phyloP scores from a whole-genome alignment of 2,329 filamentous ascomycete genomes.

The Alternaria panax region DNA sequence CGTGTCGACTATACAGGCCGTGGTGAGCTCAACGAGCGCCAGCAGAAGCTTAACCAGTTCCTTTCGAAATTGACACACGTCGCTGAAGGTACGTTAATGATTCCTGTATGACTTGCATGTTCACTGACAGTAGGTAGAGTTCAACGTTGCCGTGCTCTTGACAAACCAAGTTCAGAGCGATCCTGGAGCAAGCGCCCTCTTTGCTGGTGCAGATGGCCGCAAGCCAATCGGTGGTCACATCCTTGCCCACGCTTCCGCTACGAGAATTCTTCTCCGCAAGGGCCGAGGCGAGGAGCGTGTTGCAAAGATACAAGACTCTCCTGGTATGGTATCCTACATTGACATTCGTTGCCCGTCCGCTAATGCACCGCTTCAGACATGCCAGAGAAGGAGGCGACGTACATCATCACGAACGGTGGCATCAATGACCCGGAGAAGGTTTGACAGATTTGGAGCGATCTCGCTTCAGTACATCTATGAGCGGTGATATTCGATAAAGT shows the following conservation, averaged over 20 bases:
- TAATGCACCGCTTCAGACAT: conserved; percentile 61
- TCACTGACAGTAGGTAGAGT: conserved; percentile 55
- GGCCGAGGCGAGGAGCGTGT: conserved; percentile 74
- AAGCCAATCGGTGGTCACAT: conserved; percentile 74
- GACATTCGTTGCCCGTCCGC: conserved; percentile 18
- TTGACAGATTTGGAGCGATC: conserved; percentile 37
- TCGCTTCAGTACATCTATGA: not conserved
- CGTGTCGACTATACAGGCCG: conserved; percentile 72
- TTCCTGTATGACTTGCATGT: too few species aligned
- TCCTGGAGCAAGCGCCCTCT: conserved; percentile 71
- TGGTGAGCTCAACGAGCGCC: conserved; percentile 71
- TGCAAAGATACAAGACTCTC: conserved; percentile 72
- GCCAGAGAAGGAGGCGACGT: conserved; percentile 72
- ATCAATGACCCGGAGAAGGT: conserved; percentile 72
- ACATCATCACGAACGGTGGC: conserved; percentile 73
- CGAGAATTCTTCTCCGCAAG: conserved; percentile 70
- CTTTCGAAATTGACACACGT: conserved; percentile 69
- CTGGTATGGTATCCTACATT: conserved; percentile 56
- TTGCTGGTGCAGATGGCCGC: conserved; percentile 71
- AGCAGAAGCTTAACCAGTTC: conserved; percentile 72
- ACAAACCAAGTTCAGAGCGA: conserved; percentile 77
- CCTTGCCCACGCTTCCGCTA: conserved; percentile 72
- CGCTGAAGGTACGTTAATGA: conserved; percentile 61
- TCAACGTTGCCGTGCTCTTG: conserved; percentile 66
- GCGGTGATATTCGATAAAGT: not conserved